phyloP scores from a whole-genome alignment of 2,329 filamentous ascomycete genomes.

The Aspergillus calidoustus region DNA sequence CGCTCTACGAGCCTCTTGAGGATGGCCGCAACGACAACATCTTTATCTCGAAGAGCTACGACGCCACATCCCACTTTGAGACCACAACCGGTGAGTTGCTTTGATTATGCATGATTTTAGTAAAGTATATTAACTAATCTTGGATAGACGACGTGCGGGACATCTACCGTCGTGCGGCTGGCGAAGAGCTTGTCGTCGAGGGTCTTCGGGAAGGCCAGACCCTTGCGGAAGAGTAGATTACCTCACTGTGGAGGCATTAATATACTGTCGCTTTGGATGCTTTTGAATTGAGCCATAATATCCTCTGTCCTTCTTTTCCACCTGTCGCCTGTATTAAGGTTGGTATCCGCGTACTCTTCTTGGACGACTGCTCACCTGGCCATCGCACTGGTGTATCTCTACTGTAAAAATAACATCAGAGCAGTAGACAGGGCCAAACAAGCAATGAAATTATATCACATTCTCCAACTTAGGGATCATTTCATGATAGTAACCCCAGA shows the following conservation, averaged over 20 bases:
- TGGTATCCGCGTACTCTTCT: slow-evolving; percentile 16
- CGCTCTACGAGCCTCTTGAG: slow-evolving; percentile 88
- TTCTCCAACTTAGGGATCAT: not conserved
- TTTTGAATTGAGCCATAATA: slow-evolving; percentile 34
- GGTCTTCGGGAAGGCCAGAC: slow-evolving; percentile 74
- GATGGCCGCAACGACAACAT: slow-evolving; percentile 85
- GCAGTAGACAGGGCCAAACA: not conserved
- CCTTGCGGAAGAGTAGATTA: slow-evolving; percentile 43
- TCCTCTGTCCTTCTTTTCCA: slow-evolving; percentile 28
- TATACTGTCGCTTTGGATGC: slow-evolving; percentile 35
- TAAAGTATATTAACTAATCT: slow-evolving; percentile 12
- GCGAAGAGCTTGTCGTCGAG: slow-evolving; percentile 86
- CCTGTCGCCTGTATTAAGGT: slow-evolving; percentile 26
- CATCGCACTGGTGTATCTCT: not conserved
- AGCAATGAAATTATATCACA: not conserved
- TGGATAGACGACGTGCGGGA: slow-evolving; percentile 85
- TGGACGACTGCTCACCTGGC: not conserved
- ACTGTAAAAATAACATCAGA: not conserved
- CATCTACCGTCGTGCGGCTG: slow-evolving; percentile 82
- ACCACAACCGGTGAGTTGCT: slow-evolving; percentile 66
- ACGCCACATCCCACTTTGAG: slow-evolving; percentile 97
- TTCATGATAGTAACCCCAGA: not conserved
- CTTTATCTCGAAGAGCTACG: slow-evolving; percentile 98
- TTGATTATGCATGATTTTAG: not conserved
- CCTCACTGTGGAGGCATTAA: slow-evolving; percentile 23